Evolutionary conservation across 108 stramenopile species (phyloP).

Genomic region (Cyclotella sp.): DNA sequence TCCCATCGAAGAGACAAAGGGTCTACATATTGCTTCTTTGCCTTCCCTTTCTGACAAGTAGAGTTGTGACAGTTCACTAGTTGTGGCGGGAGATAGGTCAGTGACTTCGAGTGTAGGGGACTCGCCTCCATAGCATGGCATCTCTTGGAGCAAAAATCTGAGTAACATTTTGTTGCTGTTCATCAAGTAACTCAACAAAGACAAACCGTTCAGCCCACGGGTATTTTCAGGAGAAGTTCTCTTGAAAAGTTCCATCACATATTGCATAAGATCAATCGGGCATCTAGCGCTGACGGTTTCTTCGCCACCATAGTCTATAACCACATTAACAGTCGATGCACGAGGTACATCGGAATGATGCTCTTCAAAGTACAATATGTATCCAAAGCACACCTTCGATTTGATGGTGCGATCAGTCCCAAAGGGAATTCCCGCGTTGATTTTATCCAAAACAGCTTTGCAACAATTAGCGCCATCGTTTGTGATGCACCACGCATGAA

Average conservation of each 20-base stretch:
- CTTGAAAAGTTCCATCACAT: constrained; percentile 21
- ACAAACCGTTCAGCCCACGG: neutral
- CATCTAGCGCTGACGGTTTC: constrained; percentile 19
- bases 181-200: constrained; percentile 22
- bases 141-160: constrained; percentile 29
- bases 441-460: constrained; percentile 20
- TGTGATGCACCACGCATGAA: constrained; percentile 50
- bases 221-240: neutral
- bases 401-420: constrained; percentile 22
- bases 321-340: constrained; percentile 5
- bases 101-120: constrained; percentile 20
- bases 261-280: constrained; percentile 24
- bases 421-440: constrained; percentile 50
- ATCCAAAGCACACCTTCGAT: constrained; percentile 48
- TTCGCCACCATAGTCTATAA: constrained; percentile 45
- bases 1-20: no score
- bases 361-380: constrained; percentile 37
- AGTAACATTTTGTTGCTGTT: constrained; percentile 37
- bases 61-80: constrained; percentile 32
- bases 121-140: constrained; percentile 37
- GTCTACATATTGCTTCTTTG: no score
- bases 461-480: constrained; percentile 20
- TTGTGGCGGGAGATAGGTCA: constrained; percentile 27
- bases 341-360: neutral
- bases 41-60: constrained; percentile 9